Percentiles rank a stretch among this genome's conserved stretches.
phyloP scores from a whole-genome alignment of 768 basidiomycete genomes.

The Lactarius psammicola region DNA sequence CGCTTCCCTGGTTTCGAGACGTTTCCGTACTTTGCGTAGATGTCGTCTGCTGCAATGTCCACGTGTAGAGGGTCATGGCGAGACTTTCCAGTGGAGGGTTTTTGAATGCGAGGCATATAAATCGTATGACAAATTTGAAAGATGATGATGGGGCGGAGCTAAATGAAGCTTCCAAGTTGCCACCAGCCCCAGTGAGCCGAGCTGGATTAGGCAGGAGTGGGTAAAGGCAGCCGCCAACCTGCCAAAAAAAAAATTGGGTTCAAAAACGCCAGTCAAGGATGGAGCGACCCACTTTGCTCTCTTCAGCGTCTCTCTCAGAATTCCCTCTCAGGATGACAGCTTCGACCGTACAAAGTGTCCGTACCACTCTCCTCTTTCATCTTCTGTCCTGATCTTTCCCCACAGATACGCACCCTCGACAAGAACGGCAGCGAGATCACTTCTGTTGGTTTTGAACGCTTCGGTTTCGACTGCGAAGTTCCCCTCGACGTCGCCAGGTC shows the following conservation, averaged over 20 bases:
- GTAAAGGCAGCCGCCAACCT: background rate
- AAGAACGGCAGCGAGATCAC: slow-evolving; percentile 74
- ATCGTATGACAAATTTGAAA: slow-evolving; percentile 35
- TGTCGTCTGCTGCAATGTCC: slow-evolving; percentile 79
- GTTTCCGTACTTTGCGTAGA: slow-evolving; percentile 73
- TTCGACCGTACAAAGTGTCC: slow-evolving; percentile 15
- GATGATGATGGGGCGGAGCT: background rate
- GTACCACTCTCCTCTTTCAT: background rate
- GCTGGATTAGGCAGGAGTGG: background rate
- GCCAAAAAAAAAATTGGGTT: background rate
- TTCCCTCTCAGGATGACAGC: slow-evolving; percentile 22
- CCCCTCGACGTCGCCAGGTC: slow-evolving; percentile 76
- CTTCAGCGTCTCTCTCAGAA: background rate
- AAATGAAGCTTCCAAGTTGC: background rate
- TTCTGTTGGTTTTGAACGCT: slow-evolving; percentile 78
- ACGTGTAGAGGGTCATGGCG: slow-evolving; percentile 87
- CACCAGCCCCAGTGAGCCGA: too few species aligned
- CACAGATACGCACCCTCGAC: slow-evolving; percentile 63
- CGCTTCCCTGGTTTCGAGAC: slow-evolving; percentile 75
- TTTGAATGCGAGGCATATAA: slow-evolving; percentile 69
- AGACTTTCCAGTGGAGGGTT: slow-evolving; percentile 47
- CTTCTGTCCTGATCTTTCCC: slow-evolving; percentile 1
- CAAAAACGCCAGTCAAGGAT: background rate
- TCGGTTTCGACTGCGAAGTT: slow-evolving; percentile 89
- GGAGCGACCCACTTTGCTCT: background rate